A percentile compares a stretch with the other conserved stretches of the same genome.
Conservation (phyloP, 352 stramenopile genomes). For the Phytophthora pini region DNA sequence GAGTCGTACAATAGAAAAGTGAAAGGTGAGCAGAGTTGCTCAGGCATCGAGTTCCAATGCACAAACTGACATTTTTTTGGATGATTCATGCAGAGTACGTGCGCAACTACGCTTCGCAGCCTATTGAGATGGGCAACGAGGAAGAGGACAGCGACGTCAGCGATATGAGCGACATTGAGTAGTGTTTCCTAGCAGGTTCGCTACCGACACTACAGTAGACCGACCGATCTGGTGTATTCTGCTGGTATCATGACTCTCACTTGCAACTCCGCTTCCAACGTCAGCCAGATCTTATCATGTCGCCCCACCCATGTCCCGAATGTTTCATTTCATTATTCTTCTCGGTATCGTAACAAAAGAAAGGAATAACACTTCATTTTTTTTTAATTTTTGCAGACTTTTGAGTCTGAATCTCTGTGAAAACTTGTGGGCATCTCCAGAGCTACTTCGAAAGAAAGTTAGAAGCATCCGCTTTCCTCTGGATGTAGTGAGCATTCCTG, state of each 20-base stretch:
- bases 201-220: constrained; percentile 29
- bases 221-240: constrained; percentile 22
- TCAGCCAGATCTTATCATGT: constrained; percentile 22
- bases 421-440: background rate
- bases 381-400: constrained; percentile 1
- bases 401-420: background rate
- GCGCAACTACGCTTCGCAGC: constrained; percentile 74
- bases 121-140: constrained; percentile 73
- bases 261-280: constrained; percentile 5
- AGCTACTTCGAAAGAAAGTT: constrained; percentile 84
- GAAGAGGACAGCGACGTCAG: constrained; percentile 85
- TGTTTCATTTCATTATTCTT: constrained; percentile 31
- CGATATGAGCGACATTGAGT: constrained; percentile 86
- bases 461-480: constrained; percentile 72
- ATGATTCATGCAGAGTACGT: constrained; percentile 68
- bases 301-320: constrained; percentile 23
- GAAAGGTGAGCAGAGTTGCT: constrained; percentile 52
- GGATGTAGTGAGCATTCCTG: constrained; percentile 88
- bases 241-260: constrained; percentile 1
- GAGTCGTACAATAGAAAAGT: constrained; percentile 91
- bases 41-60: no score
- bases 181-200: constrained; percentile 2
- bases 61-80: background rate
- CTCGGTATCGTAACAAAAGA: constrained; percentile 27
- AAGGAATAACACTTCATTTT: constrained; percentile 38